phyloP scores from a whole-genome alignment of 345 rosid genomes.

The Psidium friedrichsthalianum region DNA sequence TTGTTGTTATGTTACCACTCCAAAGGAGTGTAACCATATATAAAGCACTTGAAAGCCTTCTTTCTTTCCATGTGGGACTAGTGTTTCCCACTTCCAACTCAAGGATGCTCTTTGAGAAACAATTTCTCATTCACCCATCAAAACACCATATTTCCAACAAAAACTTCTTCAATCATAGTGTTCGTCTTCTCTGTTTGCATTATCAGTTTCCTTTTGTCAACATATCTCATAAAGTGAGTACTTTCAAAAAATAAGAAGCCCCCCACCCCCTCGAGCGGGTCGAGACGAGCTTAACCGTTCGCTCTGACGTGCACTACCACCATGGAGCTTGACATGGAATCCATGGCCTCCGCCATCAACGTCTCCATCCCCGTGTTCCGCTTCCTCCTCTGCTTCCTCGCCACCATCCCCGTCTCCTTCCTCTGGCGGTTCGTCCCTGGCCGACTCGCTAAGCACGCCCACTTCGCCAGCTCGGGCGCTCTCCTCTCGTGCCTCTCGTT shows the following conservation, averaged over 20 bases:
- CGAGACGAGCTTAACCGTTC: background rate
- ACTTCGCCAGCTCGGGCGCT: conserved; percentile 54
- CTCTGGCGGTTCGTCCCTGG: conserved; percentile 58
- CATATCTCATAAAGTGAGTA: too few relatives aligned
- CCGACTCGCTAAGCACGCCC: conserved; percentile 49
- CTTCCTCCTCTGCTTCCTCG: conserved; percentile 75
- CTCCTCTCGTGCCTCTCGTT: conserved; percentile 70
- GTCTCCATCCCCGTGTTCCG: conserved; percentile 77
- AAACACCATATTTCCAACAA: too few relatives aligned
- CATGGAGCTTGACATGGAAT: conserved; percentile 38
- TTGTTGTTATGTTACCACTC: too few relatives aligned
- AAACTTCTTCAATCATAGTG: too few relatives aligned
- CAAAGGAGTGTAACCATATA: too few relatives aligned
- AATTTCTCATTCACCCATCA: too few relatives aligned
- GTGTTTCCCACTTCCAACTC: too few relatives aligned
- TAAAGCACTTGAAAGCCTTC: too few relatives aligned
- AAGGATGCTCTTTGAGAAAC: too few relatives aligned
- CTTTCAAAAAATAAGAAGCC: background rate
- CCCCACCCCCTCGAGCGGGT: background rate
- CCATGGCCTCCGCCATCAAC: conserved; percentile 72
- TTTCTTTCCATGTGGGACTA: too few relatives aligned
- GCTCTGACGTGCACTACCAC: background rate
- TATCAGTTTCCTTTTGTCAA: too few relatives aligned
- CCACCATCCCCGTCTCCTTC: conserved; percentile 71
- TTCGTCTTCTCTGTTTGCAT: too few relatives aligned